phyloP scores from a whole-genome alignment of 2,329 filamentous ascomycete species.

The Talaromyces sp. region DNA sequence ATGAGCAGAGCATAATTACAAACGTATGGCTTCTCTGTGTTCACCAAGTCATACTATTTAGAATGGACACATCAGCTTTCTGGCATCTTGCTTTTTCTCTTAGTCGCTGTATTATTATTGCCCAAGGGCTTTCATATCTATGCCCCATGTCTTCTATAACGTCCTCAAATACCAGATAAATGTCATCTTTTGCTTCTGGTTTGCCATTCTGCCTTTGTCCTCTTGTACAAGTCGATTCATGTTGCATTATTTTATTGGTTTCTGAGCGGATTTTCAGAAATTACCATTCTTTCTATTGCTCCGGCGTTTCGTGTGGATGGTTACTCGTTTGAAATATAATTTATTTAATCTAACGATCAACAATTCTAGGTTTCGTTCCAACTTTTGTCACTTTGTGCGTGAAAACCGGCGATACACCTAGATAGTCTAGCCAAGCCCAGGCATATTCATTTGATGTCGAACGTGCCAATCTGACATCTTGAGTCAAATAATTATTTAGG shows the following conservation, averaged over 20 bases:
- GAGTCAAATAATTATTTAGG: too few relatives aligned
- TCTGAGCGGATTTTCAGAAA: slow-evolving; percentile 6
- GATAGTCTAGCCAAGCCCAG: too few relatives aligned
- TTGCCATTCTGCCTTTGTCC: neutral
- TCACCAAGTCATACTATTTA: neutral
- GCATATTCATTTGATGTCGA: too few relatives aligned
- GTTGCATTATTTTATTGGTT: neutral
- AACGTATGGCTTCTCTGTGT: neutral
- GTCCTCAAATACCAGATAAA: neutral
- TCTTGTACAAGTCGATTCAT: neutral
- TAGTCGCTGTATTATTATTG: slow-evolving; percentile 12
- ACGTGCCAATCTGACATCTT: too few relatives aligned
- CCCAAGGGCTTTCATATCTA: neutral
- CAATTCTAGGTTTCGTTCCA: neutral
- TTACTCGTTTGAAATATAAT: neutral
- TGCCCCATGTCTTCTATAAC: neutral
- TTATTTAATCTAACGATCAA: neutral
- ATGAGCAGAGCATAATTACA: neutral
- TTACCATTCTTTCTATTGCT: neutral
- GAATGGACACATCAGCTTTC: neutral
- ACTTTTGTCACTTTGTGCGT: too few relatives aligned
- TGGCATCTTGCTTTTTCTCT: neutral
- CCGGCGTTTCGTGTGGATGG: slow-evolving; percentile 5
- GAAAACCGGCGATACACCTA: too few relatives aligned
- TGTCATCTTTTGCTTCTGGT: neutral